Conservation (phyloP, 2,329 filamentous ascomycete species). For the Ceratocystis destructans region DNA sequence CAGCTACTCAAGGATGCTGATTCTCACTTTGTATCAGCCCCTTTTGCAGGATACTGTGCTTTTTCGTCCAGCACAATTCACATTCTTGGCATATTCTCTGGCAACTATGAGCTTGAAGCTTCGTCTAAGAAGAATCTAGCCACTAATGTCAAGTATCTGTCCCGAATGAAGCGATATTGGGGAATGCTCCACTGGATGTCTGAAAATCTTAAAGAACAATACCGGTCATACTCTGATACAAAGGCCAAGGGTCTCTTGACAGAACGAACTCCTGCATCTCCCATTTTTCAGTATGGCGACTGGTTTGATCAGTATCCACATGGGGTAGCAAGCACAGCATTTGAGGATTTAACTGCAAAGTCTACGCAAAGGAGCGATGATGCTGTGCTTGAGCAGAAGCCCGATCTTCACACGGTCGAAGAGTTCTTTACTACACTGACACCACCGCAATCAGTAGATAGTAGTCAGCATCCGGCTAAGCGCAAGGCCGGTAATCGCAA, state of each 20-base stretch:
- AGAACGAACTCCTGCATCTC: constrained; percentile 33
- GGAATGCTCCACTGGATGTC: constrained; percentile 97
- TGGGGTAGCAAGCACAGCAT: constrained; percentile 73
- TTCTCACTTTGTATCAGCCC: constrained; percentile 63
- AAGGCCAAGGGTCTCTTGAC: constrained; percentile 36
- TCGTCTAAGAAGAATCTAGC: constrained; percentile 72
- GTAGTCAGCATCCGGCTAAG: constrained; percentile 24
- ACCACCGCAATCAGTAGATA: constrained; percentile 42
- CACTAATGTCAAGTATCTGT: constrained; percentile 78
- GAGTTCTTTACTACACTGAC: constrained; percentile 81
- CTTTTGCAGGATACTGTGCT: constrained; percentile 88
- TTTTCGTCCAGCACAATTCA: constrained; percentile 93
- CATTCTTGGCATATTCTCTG: constrained; percentile 80
- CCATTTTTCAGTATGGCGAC: constrained; percentile 74
- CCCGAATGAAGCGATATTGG: constrained; percentile 95
- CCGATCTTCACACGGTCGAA: constrained; percentile 83
- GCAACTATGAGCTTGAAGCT: constrained; percentile 60
- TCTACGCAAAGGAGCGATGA: constrained; percentile 73
- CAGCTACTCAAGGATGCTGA: constrained; percentile 68
- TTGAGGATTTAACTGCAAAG: constrained; percentile 57
- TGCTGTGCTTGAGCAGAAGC: constrained; percentile 74
- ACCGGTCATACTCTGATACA: constrained; percentile 72
- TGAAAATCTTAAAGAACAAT: constrained; percentile 81
- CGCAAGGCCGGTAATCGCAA: constrained; percentile 25
- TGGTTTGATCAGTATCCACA: constrained; percentile 96